Conservation (phyloP, 345 rosid species). For the Corchorus olitorius region DNA sequence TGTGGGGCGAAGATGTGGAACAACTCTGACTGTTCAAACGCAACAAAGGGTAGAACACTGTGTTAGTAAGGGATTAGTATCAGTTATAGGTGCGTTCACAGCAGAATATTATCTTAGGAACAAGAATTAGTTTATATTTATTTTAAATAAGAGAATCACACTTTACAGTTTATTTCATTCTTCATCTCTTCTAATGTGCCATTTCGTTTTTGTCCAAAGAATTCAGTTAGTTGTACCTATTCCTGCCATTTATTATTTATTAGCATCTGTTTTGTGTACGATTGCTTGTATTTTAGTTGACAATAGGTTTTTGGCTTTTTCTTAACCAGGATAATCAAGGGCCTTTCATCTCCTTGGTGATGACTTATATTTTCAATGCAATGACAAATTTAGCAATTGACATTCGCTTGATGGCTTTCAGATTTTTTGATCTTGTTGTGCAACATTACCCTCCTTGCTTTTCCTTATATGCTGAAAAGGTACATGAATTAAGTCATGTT, state of each 20-base stretch:
- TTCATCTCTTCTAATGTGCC: not conserved
- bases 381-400: constrained; percentile 77
- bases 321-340: constrained; percentile 74
- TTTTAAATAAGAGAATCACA: not conserved
- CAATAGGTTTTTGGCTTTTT: constrained; percentile 26
- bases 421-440: constrained; percentile 65
- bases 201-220: not conserved
- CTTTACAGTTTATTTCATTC: constrained; percentile 1
- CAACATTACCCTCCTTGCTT: constrained; percentile 66
- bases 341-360: constrained; percentile 61
- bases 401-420: constrained; percentile 91
- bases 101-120: not conserved
- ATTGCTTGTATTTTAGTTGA: constrained; percentile 24
- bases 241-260: not conserved
- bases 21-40: not conserved
- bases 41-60: not conserved
- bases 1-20: not conserved
- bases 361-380: constrained; percentile 74
- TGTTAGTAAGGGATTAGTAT: not conserved
- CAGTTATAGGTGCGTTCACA: not conserved
- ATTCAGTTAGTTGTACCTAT: constrained; percentile 3
- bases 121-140: not conserved
- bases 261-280: not conserved
- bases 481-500: constrained; percentile 27
- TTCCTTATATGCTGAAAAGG: constrained; percentile 76